These are phyloP conservation scores for Lyophyllum decastes DNA, from an alignment of 768 basidiomycete genomes.

Conservation along the genomic window DNA sequence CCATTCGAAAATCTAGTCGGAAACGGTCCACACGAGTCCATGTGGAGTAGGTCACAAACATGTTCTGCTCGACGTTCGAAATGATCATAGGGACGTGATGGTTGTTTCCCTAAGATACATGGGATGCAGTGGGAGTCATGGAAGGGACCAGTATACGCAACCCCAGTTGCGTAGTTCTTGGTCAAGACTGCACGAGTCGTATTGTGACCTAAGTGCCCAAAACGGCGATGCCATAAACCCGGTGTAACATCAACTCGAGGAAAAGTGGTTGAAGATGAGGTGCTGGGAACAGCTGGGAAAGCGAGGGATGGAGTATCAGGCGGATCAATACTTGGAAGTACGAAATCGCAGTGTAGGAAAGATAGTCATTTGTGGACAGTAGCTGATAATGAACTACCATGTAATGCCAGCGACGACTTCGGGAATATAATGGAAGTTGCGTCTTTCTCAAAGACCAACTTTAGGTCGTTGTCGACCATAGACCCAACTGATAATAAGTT, in stretches of 20 bases:
- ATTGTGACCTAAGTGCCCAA: background rate
- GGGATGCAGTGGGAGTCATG: background rate
- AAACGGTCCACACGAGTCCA: conserved; percentile 19
- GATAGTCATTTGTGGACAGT: background rate
- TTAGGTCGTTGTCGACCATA: conserved; percentile 11
- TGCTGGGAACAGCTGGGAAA: background rate
- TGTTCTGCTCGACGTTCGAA: background rate
- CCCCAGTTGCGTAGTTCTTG: background rate
- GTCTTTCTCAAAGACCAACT: conserved; percentile 6
- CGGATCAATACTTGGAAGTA: background rate
- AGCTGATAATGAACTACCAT: background rate
- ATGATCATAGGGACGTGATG: conserved; percentile 1
- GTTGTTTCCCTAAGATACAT: conserved; percentile 5
- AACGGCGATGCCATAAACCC: background rate
- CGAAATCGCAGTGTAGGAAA: background rate
- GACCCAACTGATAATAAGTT: conserved; percentile 24
- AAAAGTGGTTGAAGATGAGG: background rate
- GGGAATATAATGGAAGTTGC: conserved; percentile 4
- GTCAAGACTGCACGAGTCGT: background rate
- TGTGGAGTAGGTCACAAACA: conserved; percentile 4
- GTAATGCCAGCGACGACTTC: background rate
- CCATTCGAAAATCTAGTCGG: conserved; percentile 10
- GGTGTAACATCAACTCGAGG: background rate
- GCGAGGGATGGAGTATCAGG: background rate
- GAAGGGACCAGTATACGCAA: background rate